A percentile compares a stretch with the other conserved stretches of the same genome.
Evolutionary conservation across 768 basidiomycete species (phyloP).

Genomic region (Coprinopsis strossmayeri): DNA sequence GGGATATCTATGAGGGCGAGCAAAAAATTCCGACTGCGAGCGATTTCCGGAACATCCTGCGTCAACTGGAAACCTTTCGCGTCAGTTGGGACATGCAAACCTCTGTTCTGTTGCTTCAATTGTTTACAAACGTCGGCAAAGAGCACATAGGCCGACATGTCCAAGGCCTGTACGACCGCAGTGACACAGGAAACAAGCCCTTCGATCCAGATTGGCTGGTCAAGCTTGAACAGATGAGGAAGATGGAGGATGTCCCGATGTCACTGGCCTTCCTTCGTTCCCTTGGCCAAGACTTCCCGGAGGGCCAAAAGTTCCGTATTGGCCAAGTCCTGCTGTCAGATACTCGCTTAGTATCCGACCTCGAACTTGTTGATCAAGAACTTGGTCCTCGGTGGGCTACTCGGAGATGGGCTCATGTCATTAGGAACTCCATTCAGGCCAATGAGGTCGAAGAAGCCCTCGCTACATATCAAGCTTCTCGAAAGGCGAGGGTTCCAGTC

Average conservation of each 20-base stretch:
- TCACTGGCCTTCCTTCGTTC: neutral
- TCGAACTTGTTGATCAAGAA: slow-evolving; percentile 33
- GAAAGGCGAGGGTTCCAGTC: no score
- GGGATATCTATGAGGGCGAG: slow-evolving; percentile 23
- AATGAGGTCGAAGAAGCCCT: slow-evolving; percentile 35
- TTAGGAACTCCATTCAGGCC: slow-evolving; percentile 40
- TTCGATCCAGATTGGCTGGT: neutral
- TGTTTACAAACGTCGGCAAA: neutral
- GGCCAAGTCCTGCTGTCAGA: slow-evolving; percentile 28
- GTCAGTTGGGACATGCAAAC: neutral
- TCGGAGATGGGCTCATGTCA: slow-evolving; percentile 48
- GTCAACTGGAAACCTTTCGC: neutral
- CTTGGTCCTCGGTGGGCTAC: slow-evolving; percentile 34
- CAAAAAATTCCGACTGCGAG: slow-evolving; percentile 22
- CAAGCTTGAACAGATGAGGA: neutral
- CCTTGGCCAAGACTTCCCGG: neutral
- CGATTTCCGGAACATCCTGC: slow-evolving; percentile 18
- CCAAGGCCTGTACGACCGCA: neutral
- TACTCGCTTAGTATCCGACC: slow-evolving; percentile 33
- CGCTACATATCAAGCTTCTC: slow-evolving; percentile 18
- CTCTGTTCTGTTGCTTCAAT: neutral
- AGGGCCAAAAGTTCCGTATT: neutral
- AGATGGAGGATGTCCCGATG: neutral
- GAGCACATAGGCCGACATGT: neutral
- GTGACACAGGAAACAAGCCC: neutral